A percentile compares a stretch with the other conserved stretches of the same genome.
These are phyloP conservation scores for Chytriomyces hyalinus DNA, from an alignment of 192 early-diverging fungal species.

Conservation along the genomic window DNA sequence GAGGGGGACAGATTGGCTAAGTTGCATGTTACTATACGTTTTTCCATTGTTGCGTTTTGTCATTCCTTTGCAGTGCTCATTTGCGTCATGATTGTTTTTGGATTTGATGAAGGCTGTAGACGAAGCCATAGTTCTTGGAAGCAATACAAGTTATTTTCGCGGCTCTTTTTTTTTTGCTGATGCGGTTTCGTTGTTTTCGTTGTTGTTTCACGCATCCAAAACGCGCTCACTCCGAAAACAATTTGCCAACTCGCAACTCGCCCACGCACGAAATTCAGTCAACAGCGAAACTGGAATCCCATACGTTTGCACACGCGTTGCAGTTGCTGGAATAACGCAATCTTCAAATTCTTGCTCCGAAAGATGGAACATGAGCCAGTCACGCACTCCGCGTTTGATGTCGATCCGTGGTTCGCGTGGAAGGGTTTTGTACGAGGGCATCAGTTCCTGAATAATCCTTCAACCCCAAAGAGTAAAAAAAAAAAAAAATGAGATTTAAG, in stretches of 20 bases:
- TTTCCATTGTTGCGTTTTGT: too few species aligned
- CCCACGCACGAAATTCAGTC: background rate
- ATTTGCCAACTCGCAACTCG: background rate
- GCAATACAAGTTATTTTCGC: too few species aligned
- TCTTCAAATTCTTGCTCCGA: background rate
- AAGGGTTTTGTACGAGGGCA: background rate
- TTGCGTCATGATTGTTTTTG: too few species aligned
- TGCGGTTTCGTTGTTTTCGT: background rate
- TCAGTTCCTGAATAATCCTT: background rate
- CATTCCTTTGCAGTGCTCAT: too few species aligned
- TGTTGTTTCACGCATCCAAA: background rate
- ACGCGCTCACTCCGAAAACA: background rate
- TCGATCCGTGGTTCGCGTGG: background rate
- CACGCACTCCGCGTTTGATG: constrained; percentile 1
- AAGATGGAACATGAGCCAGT: background rate
- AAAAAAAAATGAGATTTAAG: too few species aligned
- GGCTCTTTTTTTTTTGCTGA: too few species aligned
- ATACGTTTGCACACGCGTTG: background rate
- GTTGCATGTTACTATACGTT: too few species aligned
- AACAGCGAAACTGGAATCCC: background rate
- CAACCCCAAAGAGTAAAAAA: background rate
- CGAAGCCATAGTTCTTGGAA: too few species aligned
- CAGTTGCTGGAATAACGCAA: background rate
- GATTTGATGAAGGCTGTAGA: too few species aligned
- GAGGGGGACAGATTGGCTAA: too few species aligned